Percentiles rank a stretch among this genome's conserved stretches.
Evolutionary conservation across 495 filamentous ascomycete genomes (phyloP).

Genomic region (Aspergillus kassunensis): DNA sequence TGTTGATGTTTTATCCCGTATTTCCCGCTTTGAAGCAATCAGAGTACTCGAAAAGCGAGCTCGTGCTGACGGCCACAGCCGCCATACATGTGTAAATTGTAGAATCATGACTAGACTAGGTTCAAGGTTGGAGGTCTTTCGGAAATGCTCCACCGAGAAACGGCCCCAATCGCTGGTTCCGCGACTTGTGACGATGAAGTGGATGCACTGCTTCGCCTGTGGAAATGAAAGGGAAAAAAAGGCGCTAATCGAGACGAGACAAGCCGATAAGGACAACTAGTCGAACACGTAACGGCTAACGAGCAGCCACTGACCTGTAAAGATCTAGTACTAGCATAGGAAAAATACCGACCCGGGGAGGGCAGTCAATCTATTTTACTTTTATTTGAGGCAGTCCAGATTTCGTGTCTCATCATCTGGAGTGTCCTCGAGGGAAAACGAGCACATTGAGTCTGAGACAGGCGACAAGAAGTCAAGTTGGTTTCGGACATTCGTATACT

Average conservation of each 20-base stretch:
- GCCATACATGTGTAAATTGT: no score
- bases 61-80: background rate
- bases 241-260: constrained; percentile 6
- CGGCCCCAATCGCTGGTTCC: constrained; percentile 18
- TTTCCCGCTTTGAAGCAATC: constrained; percentile 7
- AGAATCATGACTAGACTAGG: no score
- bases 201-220: constrained; percentile 10
- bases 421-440: background rate
- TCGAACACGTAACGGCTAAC: constrained; percentile 1
- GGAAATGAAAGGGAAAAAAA: constrained; percentile 11
- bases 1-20: constrained; percentile 4
- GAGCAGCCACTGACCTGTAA: background rate
- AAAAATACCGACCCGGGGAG: background rate
- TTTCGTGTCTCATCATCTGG: background rate
- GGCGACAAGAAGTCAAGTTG: no score
- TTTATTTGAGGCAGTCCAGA: background rate
- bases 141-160: constrained; percentile 19
- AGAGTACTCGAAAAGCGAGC: constrained; percentile 6
- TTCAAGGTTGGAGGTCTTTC: constrained; percentile 1
- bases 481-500: background rate
- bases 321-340: background rate
- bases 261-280: constrained; percentile 13
- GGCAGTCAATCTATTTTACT: constrained; percentile 9
- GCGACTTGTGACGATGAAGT: constrained; percentile 6
- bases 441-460: background rate